Percentiles rank a stretch among this genome's conserved stretches.
These are phyloP conservation scores for Trapa incisa DNA, from an alignment of 345 rosid genomes.

Conservation along the genomic window DNA sequence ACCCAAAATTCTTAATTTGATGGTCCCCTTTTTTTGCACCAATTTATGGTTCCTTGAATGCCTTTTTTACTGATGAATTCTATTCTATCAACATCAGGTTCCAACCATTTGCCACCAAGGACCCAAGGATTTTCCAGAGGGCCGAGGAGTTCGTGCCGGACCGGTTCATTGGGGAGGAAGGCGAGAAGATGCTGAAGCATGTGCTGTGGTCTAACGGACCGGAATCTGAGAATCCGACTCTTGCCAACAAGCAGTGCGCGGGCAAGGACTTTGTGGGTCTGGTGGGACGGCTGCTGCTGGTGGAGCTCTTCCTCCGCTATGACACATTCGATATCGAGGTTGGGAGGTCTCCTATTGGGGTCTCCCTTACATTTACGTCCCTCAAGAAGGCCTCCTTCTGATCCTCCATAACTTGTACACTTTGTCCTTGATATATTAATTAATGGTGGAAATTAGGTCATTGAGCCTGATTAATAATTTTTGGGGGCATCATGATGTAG, in stretches of 20 bases:
- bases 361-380: conserved; percentile 44
- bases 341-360: conserved; percentile 40
- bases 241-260: conserved; percentile 67
- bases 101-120: conserved; percentile 78
- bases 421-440: no score
- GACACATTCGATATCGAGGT: conserved; percentile 65
- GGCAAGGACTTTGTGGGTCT: conserved; percentile 84
- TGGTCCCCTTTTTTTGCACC: no score
- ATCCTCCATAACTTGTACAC: neutral
- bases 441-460: no score
- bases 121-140: conserved; percentile 57
- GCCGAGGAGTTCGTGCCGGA: conserved; percentile 73
- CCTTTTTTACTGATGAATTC: no score
- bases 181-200: conserved; percentile 49
- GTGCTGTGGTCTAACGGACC: conserved; percentile 96
- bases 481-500: no score
- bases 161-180: conserved; percentile 59
- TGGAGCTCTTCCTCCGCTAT: conserved; percentile 68
- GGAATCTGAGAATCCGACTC: conserved; percentile 50
- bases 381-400: conserved; percentile 50
- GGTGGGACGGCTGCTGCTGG: conserved; percentile 50
- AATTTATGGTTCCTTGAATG: no score
- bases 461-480: no score
- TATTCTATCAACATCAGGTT: conserved; percentile 4
- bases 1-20: no score